These are phyloP conservation scores for Hordeum pubiflorum DNA, from an alignment of 202 grass and related monocot species.

Conservation along the genomic window DNA sequence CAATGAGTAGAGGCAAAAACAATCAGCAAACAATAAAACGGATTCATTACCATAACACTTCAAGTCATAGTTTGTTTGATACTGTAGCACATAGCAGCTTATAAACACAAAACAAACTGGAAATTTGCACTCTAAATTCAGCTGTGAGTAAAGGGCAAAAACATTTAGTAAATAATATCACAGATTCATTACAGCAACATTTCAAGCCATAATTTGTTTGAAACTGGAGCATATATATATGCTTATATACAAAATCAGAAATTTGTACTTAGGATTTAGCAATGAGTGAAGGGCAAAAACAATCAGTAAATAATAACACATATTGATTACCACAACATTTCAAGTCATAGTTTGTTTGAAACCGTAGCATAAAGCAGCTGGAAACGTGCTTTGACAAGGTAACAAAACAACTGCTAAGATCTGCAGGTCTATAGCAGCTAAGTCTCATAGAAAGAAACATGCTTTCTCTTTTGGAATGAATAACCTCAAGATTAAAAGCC, in stretches of 20 bases:
- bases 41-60: neutral
- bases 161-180: slow-evolving; percentile 3
- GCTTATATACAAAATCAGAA: no score
- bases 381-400: neutral
- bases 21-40: neutral
- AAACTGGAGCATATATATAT: no score
- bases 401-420: neutral
- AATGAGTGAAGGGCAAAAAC: neutral
- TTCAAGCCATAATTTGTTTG: no score
- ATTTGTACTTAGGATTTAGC: neutral
- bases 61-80: neutral
- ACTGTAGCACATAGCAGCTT: neutral
- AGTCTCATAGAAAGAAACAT: neutral
- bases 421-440: neutral
- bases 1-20: neutral
- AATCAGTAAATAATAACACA: neutral
- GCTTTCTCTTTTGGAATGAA: neutral
- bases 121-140: neutral
- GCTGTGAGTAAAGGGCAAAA: neutral
- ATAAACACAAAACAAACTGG: no score
- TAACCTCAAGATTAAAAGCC: neutral
- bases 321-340: neutral
- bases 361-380: neutral
- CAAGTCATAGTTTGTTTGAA: neutral
- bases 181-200: neutral